Evolutionary conservation across 441 rosid genomes (phyloP), one percentile per base, ranked within the genome.

Genomic region (Eutrema salsugineum): DNA sequence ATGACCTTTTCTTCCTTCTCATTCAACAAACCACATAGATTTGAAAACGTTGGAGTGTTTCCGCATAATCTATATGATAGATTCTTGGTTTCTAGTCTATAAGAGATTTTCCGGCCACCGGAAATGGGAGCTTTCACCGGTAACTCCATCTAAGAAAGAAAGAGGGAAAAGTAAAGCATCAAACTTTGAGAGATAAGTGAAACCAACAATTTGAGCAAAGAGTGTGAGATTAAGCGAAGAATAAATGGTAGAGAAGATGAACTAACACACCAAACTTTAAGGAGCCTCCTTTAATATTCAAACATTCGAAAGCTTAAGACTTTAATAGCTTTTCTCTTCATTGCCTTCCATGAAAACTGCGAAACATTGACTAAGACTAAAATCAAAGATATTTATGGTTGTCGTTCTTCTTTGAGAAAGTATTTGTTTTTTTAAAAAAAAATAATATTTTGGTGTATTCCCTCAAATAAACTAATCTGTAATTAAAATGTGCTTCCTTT

Each of bases 221-320:
- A 15, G 58, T 71, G 55, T 54, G 62, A 77, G 77, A 77, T 62
- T 76, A 63, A 72, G 81, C 44, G 53, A 68, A 44, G 53, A 49
- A 70, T 48, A 67, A 75, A 68, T 62, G 67, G 77, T 63, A 65
- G 71, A 81, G 95, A 76, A 82, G 98, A 83, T 90, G 88, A 88
- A 80, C 95, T 81, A 88, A 87, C 94, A 70, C 84, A 83, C 93
- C 96, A 87, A 90, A 83, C 86, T 67, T 36, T n/a, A 58, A 36
- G 63, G 73, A 66, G 55, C 63, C 70, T 75, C 63, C 36, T 71
- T 32, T 39, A 16, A 43, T 69, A 63, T 55, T 63, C 58, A 63
- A 64, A 49, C 42, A 35, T 58, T 35, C 54, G 32, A 16, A 65
- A 58, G 69, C 65, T 43, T 63, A 24, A 53, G 68, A 66, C 77